Percentiles rank a stretch among this genome's conserved stretches.
Conservation (phyloP, 2,329 filamentous ascomycete genomes). For the Penicillium digitatum region DNA sequence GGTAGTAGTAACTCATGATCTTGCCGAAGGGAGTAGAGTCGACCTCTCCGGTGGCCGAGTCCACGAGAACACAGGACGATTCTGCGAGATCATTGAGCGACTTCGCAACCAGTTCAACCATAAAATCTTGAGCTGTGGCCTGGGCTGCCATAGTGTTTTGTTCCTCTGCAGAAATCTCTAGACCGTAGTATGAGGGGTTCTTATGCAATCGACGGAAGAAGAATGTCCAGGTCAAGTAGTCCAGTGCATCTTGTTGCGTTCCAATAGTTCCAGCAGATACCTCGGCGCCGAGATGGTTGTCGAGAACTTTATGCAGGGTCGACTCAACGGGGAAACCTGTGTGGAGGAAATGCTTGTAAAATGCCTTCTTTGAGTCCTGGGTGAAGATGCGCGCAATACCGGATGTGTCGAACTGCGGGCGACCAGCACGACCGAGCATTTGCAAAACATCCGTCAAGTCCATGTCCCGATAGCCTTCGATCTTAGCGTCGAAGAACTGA, state of each 20-base stretch:
- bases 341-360: conserved; percentile 98
- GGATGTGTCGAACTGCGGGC: conserved; percentile 92
- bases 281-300: conserved; percentile 95
- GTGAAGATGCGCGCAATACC: conserved; percentile 97
- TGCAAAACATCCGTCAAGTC: conserved; percentile 95
- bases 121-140: conserved; percentile 84
- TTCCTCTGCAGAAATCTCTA: conserved; percentile 88
- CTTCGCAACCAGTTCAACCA: conserved; percentile 86
- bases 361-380: conserved; percentile 95
- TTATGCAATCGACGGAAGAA: conserved; percentile 97
- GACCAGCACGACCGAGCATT: conserved; percentile 92
- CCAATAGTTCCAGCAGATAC: conserved; percentile 87
- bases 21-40: conserved; percentile 88
- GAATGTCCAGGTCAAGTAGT: conserved; percentile 99
- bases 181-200: conserved; percentile 95
- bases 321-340: conserved; percentile 98
- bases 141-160: conserved; percentile 85
- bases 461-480: conserved; percentile 97
- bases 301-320: conserved; percentile 88
- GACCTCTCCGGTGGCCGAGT: conserved; percentile 76
- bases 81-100: conserved; percentile 77
- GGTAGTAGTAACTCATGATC: conserved; percentile 99
- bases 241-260: conserved; percentile 93
- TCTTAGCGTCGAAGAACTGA: conserved; percentile 97
- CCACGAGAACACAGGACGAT: conserved; percentile 78